Base-by-base conservation (phyloP, 192 early-diverging fungal species). In the Neocallimastix lanati region DNA sequence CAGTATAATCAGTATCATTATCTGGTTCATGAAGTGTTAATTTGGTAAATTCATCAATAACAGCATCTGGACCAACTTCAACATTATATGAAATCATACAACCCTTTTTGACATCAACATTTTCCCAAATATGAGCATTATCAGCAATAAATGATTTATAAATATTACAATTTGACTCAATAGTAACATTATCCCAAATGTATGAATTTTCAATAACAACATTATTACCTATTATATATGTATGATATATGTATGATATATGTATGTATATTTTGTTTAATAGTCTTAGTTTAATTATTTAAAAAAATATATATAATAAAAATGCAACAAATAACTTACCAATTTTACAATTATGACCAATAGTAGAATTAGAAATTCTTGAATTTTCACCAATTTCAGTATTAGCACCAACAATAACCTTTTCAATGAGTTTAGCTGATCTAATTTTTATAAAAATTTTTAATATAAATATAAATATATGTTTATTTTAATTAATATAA, bases 271-370 rank as follows among this genome's bases (percentile, higher is more conserved):
- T n/a, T n/a, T n/a, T n/a, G n/a, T n/a, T n/a, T n/a, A n/a, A n/a
- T n/a, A n/a, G n/a, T n/a, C n/a, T n/a, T n/a, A n/a, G n/a, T n/a
- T n/a, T n/a, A n/a, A n/a, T n/a, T n/a, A n/a, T n/a, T n/a, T n/a
- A n/a, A n/a, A n/a, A n/a, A n/a, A n/a, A n/a, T n/a, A n/a, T n/a
- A n/a, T n/a, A n/a, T n/a, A n/a, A n/a, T n/a, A n/a, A n/a, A n/a
- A n/a, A n/a, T n/a, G n/a, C n/a, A n/a, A n/a, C n/a, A n/a, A n/a
- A n/a, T n/a, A 28, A 16, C 2, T 15, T 79, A 27, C 77, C 84
- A 83, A 99, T 94, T 27, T 80, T 79, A 85, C 96, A 97, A 40
- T 89, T 88, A 40, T 88, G 83, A 33, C 97, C 96, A 85, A 99
- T 91, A 25, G 95, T 91, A 27, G 94, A 94, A 83, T 95, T 87